Conservation (phyloP, 2,329 filamentous ascomycete species). For the Sclerotinia trifoliorum region DNA sequence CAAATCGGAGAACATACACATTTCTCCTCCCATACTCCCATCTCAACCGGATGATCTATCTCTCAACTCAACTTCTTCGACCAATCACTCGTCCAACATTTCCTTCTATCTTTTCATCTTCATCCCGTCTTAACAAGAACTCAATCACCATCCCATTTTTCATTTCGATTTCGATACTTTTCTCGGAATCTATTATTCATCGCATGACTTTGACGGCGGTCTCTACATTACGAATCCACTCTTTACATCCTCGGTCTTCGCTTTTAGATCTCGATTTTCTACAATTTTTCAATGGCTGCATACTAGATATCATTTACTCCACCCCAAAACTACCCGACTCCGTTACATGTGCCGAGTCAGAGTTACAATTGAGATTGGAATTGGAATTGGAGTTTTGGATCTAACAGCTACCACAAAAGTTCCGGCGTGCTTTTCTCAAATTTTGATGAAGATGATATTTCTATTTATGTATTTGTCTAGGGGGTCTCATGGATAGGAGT, state of each 20-base stretch:
- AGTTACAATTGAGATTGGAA: no score
- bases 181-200: background rate
- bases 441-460: background rate
- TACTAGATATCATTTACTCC: background rate
- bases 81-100: rapidly evolving
- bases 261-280: background rate
- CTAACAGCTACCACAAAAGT: background rate
- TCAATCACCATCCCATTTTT: no score
- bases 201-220: background rate
- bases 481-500: no score
- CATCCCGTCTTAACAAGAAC: rapidly evolving
- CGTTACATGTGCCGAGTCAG: no score
- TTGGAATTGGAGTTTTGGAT: background rate
- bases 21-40: background rate
- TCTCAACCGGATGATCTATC: background rate
- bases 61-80: background rate
- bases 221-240: background rate
- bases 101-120: background rate
- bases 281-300: background rate
- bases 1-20: background rate
- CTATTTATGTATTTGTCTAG: background rate
- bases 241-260: background rate
- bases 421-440: background rate
- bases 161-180: background rate
- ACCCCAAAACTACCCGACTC: no score